Base-by-base conservation (phyloP, 345 rosid genomes). In the Trapa bicornis region DNA sequence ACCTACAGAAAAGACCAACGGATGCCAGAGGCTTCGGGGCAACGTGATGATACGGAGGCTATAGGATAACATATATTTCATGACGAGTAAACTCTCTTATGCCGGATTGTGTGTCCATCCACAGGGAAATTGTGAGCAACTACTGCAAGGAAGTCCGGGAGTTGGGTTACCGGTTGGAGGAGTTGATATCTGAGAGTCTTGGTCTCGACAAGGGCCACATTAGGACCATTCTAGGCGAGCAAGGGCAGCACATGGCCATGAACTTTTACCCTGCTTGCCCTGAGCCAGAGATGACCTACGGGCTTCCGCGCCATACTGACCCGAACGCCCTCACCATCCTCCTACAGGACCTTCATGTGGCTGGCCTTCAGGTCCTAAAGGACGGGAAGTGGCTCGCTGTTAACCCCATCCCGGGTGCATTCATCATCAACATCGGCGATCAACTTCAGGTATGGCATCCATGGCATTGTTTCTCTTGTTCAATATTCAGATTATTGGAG, bases 201-300 rank as follows among this genome's bases (percentile, higher is more conserved):
- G 96, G 91, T 9, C 76, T 89, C 52, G 89, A 84, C 41, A 92
- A 86, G 64, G 80, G 74, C 52, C 48, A 76, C 70, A 69, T 89
- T 57, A 77, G 75, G 63, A 61, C 79, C 0, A 82, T 80, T 2
- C 56, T 87, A 37, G 96, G 96, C 3, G 93, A 85, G n/a, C 96
- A 92, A 72, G 98, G 93, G 6, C 98, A 92, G 73, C 96, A 89
- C 74, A 92, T 92, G 98, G 96, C 98, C 15, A 79, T 92, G 4
- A 92, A 92, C 77, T 92, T 75, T 62, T 92, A 92, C 72, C 98
- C 98, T 4, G 91, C 89, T 5, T 92, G 98, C 72, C 98, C 98
- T 3, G 70, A 87, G 70, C 98, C 98, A 17, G 98, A 92, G 39
- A 83, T 92, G 10, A 92, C 98, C 42, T 89, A 84, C 64, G 98